These are phyloP conservation scores for Decorospora gaudefroyi DNA, from an alignment of 2,329 filamentous ascomycete genomes.

Conservation along the genomic window DNA sequence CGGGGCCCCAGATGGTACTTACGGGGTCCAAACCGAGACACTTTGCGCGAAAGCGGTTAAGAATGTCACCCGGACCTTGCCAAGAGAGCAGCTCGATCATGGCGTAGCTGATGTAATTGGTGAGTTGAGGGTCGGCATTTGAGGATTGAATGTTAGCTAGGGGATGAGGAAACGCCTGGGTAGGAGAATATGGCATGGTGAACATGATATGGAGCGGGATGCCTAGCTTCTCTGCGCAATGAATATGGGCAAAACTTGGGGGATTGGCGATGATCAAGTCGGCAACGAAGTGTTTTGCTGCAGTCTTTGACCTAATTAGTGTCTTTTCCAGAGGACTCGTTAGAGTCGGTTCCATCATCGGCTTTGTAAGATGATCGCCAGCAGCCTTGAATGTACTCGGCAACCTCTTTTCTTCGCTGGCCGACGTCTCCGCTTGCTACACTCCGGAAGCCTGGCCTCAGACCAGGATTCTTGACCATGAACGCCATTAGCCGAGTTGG, in stretches of 20 bases:
- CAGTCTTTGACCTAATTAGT: not conserved
- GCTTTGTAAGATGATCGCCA: slow-evolving; percentile 41
- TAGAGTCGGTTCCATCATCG: slow-evolving; percentile 33
- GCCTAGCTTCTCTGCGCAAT: slow-evolving; percentile 71
- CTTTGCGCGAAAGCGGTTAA: slow-evolving; percentile 50
- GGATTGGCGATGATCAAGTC: slow-evolving; percentile 79
- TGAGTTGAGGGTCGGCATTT: slow-evolving; percentile 36
- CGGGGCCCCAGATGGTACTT: slow-evolving; percentile 44
- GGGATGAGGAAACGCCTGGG: slow-evolving; percentile 55
- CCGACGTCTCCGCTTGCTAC: slow-evolving; percentile 36
- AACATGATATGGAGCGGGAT: slow-evolving; percentile 79
- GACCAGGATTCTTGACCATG: slow-evolving; percentile 56
- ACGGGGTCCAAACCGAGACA: slow-evolving; percentile 50
- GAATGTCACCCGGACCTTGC: slow-evolving; percentile 56
- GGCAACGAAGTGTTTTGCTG: slow-evolving; percentile 71
- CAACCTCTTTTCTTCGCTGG: slow-evolving; percentile 34
- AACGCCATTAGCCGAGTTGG: slow-evolving; percentile 53
- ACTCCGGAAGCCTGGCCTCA: slow-evolving; percentile 36
- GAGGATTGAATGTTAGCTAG: slow-evolving; percentile 53
- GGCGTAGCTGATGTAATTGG: slow-evolving; percentile 54
- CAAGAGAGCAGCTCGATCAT: slow-evolving; percentile 57
- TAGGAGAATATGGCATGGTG: slow-evolving; percentile 56
- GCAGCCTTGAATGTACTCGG: slow-evolving; percentile 35
- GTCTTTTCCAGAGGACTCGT: not conserved
- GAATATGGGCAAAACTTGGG: slow-evolving; percentile 74